phyloP scores from a whole-genome alignment of 768 basidiomycete species.

The Xerocomus spinulosus region DNA sequence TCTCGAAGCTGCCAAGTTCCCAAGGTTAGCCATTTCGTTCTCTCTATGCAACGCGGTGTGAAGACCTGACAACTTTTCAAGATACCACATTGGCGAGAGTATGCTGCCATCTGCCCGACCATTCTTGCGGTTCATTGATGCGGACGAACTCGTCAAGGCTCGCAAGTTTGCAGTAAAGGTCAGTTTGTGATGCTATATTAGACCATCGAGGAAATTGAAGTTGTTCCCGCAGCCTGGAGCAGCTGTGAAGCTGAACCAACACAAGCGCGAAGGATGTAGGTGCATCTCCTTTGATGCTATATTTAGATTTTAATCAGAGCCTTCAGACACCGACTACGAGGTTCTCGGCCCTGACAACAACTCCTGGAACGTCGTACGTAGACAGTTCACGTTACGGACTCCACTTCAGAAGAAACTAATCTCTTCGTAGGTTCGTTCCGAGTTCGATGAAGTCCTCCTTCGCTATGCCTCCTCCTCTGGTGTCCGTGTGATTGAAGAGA shows the following conservation, averaged over 20 bases:
- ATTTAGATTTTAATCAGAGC: neutral
- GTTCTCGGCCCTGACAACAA: neutral
- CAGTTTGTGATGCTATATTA: neutral
- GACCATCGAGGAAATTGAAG: neutral
- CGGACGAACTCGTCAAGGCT: neutral
- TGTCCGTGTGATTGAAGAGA: neutral
- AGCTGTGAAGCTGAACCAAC: constrained; percentile 1
- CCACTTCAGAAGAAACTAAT: neutral
- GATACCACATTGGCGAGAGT: constrained; percentile 6
- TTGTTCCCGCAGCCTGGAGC: neutral
- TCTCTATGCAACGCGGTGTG: neutral
- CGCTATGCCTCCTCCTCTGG: neutral
- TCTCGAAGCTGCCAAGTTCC: neutral
- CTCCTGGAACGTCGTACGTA: neutral
- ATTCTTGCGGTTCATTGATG: constrained; percentile 1
- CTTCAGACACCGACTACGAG: neutral
- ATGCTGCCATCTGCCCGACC: neutral
- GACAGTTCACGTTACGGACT: neutral
- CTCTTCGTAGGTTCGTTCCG: neutral
- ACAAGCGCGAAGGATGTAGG: constrained; percentile 34
- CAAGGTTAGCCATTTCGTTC: neutral
- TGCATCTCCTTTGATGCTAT: neutral
- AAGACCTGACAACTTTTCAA: neutral
- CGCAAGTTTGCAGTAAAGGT: neutral
- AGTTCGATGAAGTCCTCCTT: constrained; percentile 2